Conservation (phyloP, 331 rosid species). For the Malus hybrid region DNA sequence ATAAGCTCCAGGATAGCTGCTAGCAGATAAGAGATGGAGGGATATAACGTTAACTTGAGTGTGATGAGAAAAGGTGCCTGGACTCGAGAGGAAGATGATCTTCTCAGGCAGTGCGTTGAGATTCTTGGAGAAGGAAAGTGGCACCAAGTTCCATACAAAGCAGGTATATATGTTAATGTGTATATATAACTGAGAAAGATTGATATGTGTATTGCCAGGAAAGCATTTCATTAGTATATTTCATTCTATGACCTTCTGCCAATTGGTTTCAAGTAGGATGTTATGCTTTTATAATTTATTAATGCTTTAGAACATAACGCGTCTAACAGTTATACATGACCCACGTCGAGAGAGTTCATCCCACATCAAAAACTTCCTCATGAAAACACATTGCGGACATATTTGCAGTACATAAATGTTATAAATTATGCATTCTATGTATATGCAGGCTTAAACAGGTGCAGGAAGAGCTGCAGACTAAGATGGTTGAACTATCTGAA, state of each 20-base stretch:
- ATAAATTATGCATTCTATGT: not conserved
- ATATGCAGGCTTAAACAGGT: not conserved
- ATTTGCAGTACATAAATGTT: not conserved
- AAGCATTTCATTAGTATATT: not conserved
- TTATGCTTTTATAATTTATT: no score
- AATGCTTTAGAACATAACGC: no score
- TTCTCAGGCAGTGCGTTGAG: conserved; percentile 16
- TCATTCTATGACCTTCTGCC: not conserved
- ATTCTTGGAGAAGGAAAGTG: conserved; percentile 38
- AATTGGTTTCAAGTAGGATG: not conserved
- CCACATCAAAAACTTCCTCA: not conserved
- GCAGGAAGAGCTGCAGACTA: no score
- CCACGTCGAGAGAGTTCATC: not conserved
- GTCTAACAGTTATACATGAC: no score
- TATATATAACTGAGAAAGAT: not conserved
- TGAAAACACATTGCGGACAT: not conserved
- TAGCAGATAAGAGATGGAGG: not conserved
- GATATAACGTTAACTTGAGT: not conserved
- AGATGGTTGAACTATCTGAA: no score
- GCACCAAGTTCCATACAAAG: conserved; percentile 34
- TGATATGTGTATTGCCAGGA: not conserved
- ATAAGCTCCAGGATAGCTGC: not conserved
- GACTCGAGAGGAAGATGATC: conserved; percentile 31
- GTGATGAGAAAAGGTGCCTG: conserved; percentile 29
- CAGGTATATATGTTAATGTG: conserved; percentile 17